A percentile compares a stretch with the other conserved stretches of the same genome.
These are phyloP conservation scores for Fusarium irregulare DNA, from an alignment of 2,329 filamentous ascomycete species.

Conservation along the genomic window DNA sequence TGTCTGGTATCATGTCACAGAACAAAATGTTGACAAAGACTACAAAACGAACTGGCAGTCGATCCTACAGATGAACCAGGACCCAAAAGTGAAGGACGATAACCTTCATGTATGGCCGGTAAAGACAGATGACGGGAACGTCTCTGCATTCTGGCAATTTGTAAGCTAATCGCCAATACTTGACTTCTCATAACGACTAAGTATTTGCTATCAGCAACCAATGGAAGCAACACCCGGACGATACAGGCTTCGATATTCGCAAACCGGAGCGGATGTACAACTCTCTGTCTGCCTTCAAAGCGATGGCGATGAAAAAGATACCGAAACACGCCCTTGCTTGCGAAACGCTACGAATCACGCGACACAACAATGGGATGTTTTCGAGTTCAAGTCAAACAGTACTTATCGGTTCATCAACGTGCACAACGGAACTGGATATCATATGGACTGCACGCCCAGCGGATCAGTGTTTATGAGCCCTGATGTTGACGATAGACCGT, in stretches of 20 bases:
- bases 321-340: constrained; percentile 48
- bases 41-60: constrained; percentile 39
- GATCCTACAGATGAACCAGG: constrained; percentile 28
- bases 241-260: constrained; percentile 47
- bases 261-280: constrained; percentile 44
- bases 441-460: constrained; percentile 48
- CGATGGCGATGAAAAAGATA: constrained; percentile 34
- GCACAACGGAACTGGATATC: constrained; percentile 46
- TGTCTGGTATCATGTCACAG: constrained; percentile 50
- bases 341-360: constrained; percentile 35
- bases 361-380: constrained; percentile 49
- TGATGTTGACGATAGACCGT: constrained; percentile 23
- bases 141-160: constrained; percentile 10
- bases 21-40: constrained; percentile 46
- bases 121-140: neutral
- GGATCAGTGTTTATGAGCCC: constrained; percentile 48
- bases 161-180: neutral
- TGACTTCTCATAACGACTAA: neutral
- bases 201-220: constrained; percentile 41
- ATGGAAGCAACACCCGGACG: constrained; percentile 40
- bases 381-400: constrained; percentile 42
- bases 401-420: constrained; percentile 47
- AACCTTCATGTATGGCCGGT: constrained; percentile 42
- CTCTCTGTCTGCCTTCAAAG: constrained; percentile 45
- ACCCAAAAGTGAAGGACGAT: neutral